Base-by-base conservation (phyloP, 2,329 filamentous ascomycete genomes). In the Sporothrix brunneoviolacea region DNA sequence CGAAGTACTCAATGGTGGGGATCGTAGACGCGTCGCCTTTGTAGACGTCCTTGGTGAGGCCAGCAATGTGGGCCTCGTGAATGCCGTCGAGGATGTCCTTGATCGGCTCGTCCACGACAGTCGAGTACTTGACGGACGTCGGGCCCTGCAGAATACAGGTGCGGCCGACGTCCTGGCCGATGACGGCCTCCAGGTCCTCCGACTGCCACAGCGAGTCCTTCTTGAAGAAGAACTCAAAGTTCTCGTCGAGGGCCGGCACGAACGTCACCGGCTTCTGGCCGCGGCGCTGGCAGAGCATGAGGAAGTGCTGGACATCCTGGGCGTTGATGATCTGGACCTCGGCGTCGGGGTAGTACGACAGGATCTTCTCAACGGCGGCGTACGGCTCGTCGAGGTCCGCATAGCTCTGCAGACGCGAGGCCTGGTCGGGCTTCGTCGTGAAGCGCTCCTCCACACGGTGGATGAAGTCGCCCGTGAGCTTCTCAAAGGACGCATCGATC, bases 201-300 rank as follows among this genome's bases (percentile, higher is more conserved):
- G 93, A 97, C 71, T 98, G 93, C 93, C 93, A 98, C 8, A 98
- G 79, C 2, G 93, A 98, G 68, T 98, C 93, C 75, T 98, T 98
- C 83, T 98, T 98, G 84, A 98, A 98, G 75, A 89, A 98, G 72
- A 94, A 95, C 66, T 98, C 93, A 59, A 98, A 98, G 65, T 91
- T 95, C 56, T 95, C 90, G 61, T 98, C 93, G 19, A 98, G 77
- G n/a, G 86, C 77, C 5, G 93, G 93, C 27, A 98, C 91, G 65
- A 98, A 98, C 1, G 91, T 93, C 24, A 94, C 88, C 3, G 93
- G 93, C 78, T 98, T 98, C 75, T 98, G 93, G 36, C 85, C 86
- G 42, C 86, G 88, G 33, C 90, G 84, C 71, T 93, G 84, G 76
- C 91, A 97, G 38, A 98, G 83, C 30, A 95, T 77, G 48, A 98